Evolutionary conservation across 805 yeast genomes (phyloP).

Genomic region (Wickerhamiella qilinensis): DNA sequence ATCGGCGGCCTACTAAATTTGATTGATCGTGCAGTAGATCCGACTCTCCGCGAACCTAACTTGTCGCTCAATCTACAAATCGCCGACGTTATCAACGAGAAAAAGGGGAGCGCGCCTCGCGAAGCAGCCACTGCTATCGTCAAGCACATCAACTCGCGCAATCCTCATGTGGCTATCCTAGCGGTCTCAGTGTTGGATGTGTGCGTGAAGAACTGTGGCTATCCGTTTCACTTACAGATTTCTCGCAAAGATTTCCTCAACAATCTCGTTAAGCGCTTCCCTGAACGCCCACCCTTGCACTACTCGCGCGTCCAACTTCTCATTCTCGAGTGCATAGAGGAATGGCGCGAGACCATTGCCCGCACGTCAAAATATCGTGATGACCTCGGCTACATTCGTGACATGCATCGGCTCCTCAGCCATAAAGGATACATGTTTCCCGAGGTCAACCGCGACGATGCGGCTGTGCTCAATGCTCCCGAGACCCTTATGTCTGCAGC

Average conservation of each 20-base stretch:
- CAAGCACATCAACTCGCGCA: slow-evolving; percentile 63
- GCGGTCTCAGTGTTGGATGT: slow-evolving; percentile 69
- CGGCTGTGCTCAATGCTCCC: slow-evolving; percentile 81
- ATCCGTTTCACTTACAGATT: slow-evolving; percentile 89
- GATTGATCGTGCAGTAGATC: slow-evolving; percentile 73
- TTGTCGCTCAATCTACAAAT: slow-evolving; percentile 77
- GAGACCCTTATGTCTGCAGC: slow-evolving; percentile 76
- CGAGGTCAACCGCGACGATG: slow-evolving; percentile 74
- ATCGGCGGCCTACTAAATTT: slow-evolving; percentile 8
- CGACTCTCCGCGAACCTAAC: slow-evolving; percentile 72
- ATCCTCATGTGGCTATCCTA: slow-evolving; percentile 67
- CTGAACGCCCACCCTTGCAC: slow-evolving; percentile 82
- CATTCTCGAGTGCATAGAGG: slow-evolving; percentile 80
- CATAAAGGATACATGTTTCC: slow-evolving; percentile 92
- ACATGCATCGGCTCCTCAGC: slow-evolving; percentile 81
- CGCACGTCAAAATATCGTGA: slow-evolving; percentile 78
- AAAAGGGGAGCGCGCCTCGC: slow-evolving; percentile 79
- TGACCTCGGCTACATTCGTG: slow-evolving; percentile 81
- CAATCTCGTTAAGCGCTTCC: slow-evolving; percentile 82
- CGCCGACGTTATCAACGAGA: slow-evolving; percentile 82
- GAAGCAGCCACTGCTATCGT: slow-evolving; percentile 85
- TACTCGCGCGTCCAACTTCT: slow-evolving; percentile 71
- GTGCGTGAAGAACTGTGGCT: slow-evolving; percentile 93
- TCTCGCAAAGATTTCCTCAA: slow-evolving; percentile 89
- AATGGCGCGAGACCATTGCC: slow-evolving; percentile 93